Base-by-base conservation (phyloP, 2,329 filamentous ascomycete species). In the Fusarium sublunatum region DNA sequence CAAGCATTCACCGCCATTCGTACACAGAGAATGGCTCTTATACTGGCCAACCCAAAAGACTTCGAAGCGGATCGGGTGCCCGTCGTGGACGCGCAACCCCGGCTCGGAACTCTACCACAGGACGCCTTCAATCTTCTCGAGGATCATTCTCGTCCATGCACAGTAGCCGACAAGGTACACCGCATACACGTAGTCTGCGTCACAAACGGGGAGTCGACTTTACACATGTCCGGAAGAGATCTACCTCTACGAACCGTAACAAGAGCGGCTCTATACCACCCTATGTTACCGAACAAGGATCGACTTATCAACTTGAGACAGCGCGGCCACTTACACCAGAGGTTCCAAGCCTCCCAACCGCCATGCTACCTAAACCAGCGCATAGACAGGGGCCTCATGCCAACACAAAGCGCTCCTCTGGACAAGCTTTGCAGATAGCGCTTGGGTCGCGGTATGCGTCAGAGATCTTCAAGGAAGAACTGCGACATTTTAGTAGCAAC, bases 401-500 rank as follows among this genome's bases (percentile, higher is more conserved):
- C 32, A 39, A 50, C 41, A 46, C 40, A 39, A 53, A 70, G 26
- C 48, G 51, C 25, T 40, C 52, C 31, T 51, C 44, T 25, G 61
- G 63, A 28, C 36, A 46, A 13, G 46, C 52, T 9, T 40, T 58
- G 22, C 44, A 43, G 34, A 55, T 54, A 29, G 43, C 45, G 13
- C 43, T 66, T 32, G 69, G 67, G 13, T 52, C 61, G 8, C 53
- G 60, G 31, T 70, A 70, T 64, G 72, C 69, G 40, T 75, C 76
- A n/a, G 58, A 75, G 45, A 68, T 78, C 36, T 76, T 83, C 68
- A 88, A 86, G 67, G 92, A 93, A 56, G 93, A 97, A 73, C 85
- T 95, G 50, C 85, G 92, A 7, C 89, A 94, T 68, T 90, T 96
- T 54, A 96, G 92, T 68, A 87, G 86, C 69, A 92, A 92, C 69